These are phyloP conservation scores for Cucumis melo DNA, from an alignment of 306 rosid genomes.

Conservation along the genomic window DNA sequence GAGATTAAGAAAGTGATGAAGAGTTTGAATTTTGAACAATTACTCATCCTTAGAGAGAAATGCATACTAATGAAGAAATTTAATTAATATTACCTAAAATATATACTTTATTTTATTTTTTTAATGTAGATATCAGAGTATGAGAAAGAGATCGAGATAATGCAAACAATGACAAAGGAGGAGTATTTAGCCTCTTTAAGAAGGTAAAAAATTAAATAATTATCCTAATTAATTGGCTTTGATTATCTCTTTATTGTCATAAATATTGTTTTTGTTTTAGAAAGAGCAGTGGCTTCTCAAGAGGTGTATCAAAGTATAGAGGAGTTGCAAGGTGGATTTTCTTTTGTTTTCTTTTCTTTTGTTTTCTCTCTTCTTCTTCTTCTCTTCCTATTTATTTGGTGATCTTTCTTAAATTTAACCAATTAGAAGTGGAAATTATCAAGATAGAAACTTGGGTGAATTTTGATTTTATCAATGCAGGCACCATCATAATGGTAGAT, in stretches of 20 bases:
- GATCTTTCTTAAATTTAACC: not conserved
- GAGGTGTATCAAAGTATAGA: constrained; percentile 84
- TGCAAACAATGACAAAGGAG: constrained; percentile 67
- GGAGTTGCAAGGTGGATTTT: constrained; percentile 69
- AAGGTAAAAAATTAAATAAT: constrained; percentile 28
- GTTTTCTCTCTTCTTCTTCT: not conserved
- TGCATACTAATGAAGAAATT: no score
- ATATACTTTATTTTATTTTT: not conserved
- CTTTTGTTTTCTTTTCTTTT: not conserved
- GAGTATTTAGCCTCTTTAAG: constrained; percentile 84
- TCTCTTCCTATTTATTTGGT: not conserved
- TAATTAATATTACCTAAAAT: no score
- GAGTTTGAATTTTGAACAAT: no score
- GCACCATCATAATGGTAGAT: constrained; percentile 90
- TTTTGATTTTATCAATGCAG: constrained; percentile 14
- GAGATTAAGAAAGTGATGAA: no score
- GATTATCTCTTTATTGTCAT: no score
- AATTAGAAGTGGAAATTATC: not conserved
- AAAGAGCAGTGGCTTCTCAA: constrained; percentile 90
- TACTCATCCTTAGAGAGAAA: no score
- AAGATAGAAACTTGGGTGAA: not conserved
- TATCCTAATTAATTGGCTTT: not conserved
- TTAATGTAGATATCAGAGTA: constrained; percentile 48
- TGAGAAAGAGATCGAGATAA: constrained; percentile 57
- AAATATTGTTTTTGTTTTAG: constrained; percentile 16